These are phyloP conservation scores for Tetrahymena elliotti DNA, from an alignment of 73 alveolate genomes.

Conservation along the genomic window DNA sequence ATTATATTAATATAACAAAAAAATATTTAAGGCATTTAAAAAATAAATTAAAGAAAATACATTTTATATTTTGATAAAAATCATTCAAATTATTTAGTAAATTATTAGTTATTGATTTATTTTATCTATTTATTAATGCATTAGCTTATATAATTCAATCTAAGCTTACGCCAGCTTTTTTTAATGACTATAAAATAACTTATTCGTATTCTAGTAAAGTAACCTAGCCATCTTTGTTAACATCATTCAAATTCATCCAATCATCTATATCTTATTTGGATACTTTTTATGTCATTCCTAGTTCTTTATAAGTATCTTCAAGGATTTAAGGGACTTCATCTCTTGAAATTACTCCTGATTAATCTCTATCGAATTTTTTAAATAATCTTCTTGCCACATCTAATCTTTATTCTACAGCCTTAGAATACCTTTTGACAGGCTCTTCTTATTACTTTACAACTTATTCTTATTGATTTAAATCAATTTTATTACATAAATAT, in stretches of 20 bases:
- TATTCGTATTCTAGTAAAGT: slow-evolving; percentile 31
- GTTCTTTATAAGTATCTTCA: slow-evolving; percentile 18
- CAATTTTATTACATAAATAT: neutral
- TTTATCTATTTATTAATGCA: neutral
- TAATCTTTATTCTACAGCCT: slow-evolving; percentile 31
- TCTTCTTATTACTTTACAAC: slow-evolving; percentile 9
- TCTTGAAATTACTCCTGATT: slow-evolving; percentile 11
- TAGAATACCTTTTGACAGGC: slow-evolving; percentile 21
- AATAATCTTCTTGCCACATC: slow-evolving; percentile 46
- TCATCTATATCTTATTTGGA: slow-evolving; percentile 24
- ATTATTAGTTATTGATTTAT: neutral
- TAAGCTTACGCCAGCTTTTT: slow-evolving; percentile 20
- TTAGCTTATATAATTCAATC: neutral
- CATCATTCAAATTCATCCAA: slow-evolving; percentile 41
- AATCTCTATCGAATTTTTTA: slow-evolving; percentile 19
- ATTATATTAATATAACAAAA: too few relatives aligned
- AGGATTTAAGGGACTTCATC: slow-evolving; percentile 6
- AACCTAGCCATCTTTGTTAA: slow-evolving; percentile 28
- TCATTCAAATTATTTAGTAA: too few relatives aligned
- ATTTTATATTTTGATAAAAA: too few relatives aligned
- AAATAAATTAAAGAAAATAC: too few relatives aligned
- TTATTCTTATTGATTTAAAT: neutral
- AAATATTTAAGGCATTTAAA: too few relatives aligned
- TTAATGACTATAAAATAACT: slow-evolving; percentile 9
- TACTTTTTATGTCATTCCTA: slow-evolving; percentile 11